Base-by-base conservation (phyloP, 106 monocot species). In the Acorus calamus region DNA sequence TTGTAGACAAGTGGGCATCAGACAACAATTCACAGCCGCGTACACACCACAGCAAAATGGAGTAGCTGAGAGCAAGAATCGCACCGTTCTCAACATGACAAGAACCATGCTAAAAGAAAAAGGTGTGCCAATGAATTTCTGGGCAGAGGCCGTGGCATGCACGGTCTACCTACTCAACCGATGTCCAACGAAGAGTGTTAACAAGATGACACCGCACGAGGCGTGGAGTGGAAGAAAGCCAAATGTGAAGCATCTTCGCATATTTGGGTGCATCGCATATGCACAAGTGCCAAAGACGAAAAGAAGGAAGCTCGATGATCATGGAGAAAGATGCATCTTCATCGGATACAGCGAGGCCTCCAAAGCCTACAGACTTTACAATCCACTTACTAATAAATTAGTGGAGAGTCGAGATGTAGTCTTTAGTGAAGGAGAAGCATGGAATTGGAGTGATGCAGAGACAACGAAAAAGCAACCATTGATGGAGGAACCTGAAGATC, bases 41-140 rank as follows among this genome's bases (percentile, higher is more conserved):
- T 55, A 71, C 14, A 52, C 61, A 14, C 62, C 71, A 54, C 53
- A n/a, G n/a, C n/a, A n/a, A n/a, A n/a, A n/a, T n/a, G n/a, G n/a
- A n/a, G n/a, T n/a, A n/a, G n/a, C n/a, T n/a, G n/a, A n/a, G n/a
- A n/a, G n/a, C n/a, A n/a, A n/a, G n/a, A n/a, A n/a, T n/a, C n/a
- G n/a, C n/a, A 53, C 60, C 7, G 61, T 70, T 14, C 11, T 62
- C 3, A 8, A 71, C 5, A 54, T 71, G 62, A 51, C 62, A 4
- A 54, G 71, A 55, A 61, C 51, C 4, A 61, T 71, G 53, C 44
- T 62, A 0, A 54, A 54, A 11, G 54, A 53, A 28, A 71, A 71
- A 14, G 3, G 46, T 13, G 14, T 62, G 52, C 14, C 54, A 53
- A 61, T 54, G 49, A 7, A 10, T 2, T 70, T 60, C 28, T 70